Evolutionary conservation across 2,329 filamentous ascomycete species (phyloP).

Genomic region (Alternaria burnsii): DNA sequence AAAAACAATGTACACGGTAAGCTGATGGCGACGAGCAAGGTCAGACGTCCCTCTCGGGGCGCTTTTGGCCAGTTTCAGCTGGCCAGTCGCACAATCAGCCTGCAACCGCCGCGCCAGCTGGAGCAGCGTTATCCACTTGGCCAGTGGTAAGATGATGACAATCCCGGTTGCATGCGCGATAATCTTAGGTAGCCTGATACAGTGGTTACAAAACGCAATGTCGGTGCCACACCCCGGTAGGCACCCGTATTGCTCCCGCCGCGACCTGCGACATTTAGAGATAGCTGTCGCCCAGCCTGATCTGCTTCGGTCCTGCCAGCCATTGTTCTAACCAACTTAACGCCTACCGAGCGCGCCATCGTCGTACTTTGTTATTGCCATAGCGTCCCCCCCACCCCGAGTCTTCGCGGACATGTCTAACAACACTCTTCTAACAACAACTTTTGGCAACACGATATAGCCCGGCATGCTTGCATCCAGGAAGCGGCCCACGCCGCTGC

Average conservation of each 20-base stretch:
- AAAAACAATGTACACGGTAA: neutral
- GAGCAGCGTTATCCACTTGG: constrained; percentile 6
- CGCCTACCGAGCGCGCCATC: neutral
- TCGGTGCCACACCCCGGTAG: constrained; percentile 19
- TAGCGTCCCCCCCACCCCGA: constrained; percentile 2
- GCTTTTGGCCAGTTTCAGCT: constrained; percentile 2
- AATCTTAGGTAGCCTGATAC: constrained; percentile 31
- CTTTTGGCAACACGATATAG: constrained; percentile 10
- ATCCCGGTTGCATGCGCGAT: constrained; percentile 10
- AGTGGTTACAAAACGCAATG: constrained; percentile 33
- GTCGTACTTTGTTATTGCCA: constrained; percentile 3
- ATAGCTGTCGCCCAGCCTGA: constrained; percentile 24
- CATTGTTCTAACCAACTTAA: constrained; percentile 6
- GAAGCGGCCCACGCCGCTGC: constrained; percentile 43
- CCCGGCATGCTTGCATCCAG: constrained; percentile 44
- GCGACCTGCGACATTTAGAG: constrained; percentile 22
- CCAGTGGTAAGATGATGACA: constrained; percentile 17
- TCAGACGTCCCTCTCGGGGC: neutral
- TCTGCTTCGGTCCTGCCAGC: constrained; percentile 16
- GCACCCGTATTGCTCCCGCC: constrained; percentile 21
- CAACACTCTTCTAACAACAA: constrained; percentile 26
- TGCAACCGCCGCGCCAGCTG: constrained; percentile 1
- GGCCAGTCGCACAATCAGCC: neutral
- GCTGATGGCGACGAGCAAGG: neutral
- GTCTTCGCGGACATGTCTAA: constrained; percentile 28